phyloP scores from a whole-genome alignment of 1,139 yeast species.

The Saccharomyces hybrid region DNA sequence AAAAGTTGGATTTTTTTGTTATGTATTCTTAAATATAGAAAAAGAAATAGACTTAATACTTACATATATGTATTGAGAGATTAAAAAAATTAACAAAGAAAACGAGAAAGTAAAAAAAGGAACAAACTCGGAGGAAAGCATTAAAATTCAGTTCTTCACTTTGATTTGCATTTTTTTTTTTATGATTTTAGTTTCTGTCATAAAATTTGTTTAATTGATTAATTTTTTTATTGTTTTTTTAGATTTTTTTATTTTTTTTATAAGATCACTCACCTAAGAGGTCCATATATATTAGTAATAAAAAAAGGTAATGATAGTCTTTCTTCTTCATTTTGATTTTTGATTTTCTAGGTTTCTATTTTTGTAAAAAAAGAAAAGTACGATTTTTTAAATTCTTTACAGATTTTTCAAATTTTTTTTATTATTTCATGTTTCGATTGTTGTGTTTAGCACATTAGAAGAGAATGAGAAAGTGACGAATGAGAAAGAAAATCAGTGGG shows the following conservation, averaged over 20 bases:
- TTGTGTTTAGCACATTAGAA: neutral
- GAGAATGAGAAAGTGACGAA: neutral
- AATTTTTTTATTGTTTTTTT: neutral
- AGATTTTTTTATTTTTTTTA: neutral
- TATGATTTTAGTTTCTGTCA: neutral
- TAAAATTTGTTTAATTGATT: neutral
- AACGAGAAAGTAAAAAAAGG: slow-evolving; percentile 1
- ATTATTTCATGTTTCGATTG: neutral
- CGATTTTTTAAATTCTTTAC: neutral
- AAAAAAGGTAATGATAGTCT: slow-evolving; percentile 1
- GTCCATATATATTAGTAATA: slow-evolving; percentile 6
- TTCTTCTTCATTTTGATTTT: neutral
- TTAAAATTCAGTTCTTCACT: neutral
- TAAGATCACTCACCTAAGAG: slow-evolving; percentile 11
- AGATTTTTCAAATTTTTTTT: neutral
- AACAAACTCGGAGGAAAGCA: neutral
- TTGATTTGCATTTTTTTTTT: neutral
- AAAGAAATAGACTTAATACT: neutral
- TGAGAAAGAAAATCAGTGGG: neutral
- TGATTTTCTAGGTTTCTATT: neutral
- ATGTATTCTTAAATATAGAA: neutral
- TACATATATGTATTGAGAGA: neutral
- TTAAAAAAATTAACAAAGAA: slow-evolving; percentile 2
- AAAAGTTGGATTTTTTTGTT: neutral
- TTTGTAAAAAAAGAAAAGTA: neutral